phyloP scores from a whole-genome alignment of 139 green algal species.

The Axilococcus clingmanii region DNA sequence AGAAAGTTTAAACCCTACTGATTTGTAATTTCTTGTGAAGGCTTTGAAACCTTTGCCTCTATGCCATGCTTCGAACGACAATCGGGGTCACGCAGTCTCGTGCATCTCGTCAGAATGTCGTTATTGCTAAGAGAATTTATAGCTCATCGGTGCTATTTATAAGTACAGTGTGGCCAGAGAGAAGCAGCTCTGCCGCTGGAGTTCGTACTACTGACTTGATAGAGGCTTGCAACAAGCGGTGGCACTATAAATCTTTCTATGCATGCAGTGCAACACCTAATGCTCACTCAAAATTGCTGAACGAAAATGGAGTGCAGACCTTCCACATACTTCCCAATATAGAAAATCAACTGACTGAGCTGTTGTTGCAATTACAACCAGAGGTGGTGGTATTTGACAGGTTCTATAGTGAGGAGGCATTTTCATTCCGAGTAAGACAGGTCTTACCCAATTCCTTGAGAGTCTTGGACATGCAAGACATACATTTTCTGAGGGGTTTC shows the following conservation, averaged over 20 bases:
- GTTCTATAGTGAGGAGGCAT: constrained; percentile 49
- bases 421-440: constrained; percentile 32
- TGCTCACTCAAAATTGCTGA: constrained; percentile 7
- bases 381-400: constrained; percentile 36
- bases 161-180: constrained; percentile 24
- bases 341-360: constrained; percentile 1
- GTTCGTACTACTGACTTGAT: constrained; percentile 23
- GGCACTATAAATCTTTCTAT: background rate
- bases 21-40: too few relatives aligned
- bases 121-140: background rate
- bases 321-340: constrained; percentile 18
- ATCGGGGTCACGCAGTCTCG: too few relatives aligned
- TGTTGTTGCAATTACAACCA: constrained; percentile 7
- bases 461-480: constrained; percentile 58
- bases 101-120: too few relatives aligned
- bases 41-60: too few relatives aligned
- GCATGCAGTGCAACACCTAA: constrained; percentile 6
- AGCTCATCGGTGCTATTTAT: constrained; percentile 19
- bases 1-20: constrained; percentile 60
- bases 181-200: constrained; percentile 9
- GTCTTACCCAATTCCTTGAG: constrained; percentile 21
- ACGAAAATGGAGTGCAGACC: background rate
- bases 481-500: constrained; percentile 32
- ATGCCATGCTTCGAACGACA: too few relatives aligned
- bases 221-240: constrained; percentile 1